Percentiles rank a stretch among this genome's conserved stretches.
Evolutionary conservation across 257 asterid genomes (phyloP).

Genomic region (Solanum infundibuliforme): DNA sequence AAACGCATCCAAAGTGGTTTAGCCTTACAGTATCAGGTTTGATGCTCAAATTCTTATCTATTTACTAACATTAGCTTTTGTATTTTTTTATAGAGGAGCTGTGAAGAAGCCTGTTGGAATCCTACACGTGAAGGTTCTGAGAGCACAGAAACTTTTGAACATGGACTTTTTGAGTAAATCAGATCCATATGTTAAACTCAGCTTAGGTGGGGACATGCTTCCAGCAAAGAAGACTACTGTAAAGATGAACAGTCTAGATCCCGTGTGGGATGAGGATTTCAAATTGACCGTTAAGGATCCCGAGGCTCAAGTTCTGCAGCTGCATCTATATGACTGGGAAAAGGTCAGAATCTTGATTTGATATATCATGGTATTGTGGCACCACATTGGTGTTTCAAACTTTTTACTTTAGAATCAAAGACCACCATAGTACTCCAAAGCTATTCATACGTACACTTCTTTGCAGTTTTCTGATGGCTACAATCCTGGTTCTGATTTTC

Average conservation of each 20-base stretch:
- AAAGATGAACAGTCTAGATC: slow-evolving; percentile 61
- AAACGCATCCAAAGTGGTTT: background rate
- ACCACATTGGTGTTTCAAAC: background rate
- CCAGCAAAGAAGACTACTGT: slow-evolving; percentile 54
- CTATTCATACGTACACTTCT: background rate
- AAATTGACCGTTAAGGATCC: slow-evolving; percentile 75
- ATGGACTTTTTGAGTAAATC: slow-evolving; percentile 58
- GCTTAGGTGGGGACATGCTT: slow-evolving; percentile 56
- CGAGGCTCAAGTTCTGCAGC: slow-evolving; percentile 41
- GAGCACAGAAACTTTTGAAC: slow-evolving; percentile 50
- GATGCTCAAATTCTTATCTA: background rate
- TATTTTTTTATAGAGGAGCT: slow-evolving; percentile 36
- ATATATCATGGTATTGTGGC: background rate
- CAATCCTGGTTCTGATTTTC: background rate
- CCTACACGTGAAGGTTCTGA: slow-evolving; percentile 59
- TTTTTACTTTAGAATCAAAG: background rate
- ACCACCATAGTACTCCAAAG: background rate
- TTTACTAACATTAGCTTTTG: background rate
- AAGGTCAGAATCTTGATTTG: slow-evolving; percentile 29
- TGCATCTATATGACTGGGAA: slow-evolving; percentile 77
- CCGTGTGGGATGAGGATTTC: slow-evolving; percentile 70
- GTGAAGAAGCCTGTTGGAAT: slow-evolving; percentile 80
- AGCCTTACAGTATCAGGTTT: background rate
- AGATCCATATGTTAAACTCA: slow-evolving; percentile 77
- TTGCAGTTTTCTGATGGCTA: background rate